Percentiles rank a stretch among this genome's conserved stretches.
These are phyloP conservation scores for Phtheirospermum japonicum DNA, from an alignment of 257 asterid species.

Conservation along the genomic window DNA sequence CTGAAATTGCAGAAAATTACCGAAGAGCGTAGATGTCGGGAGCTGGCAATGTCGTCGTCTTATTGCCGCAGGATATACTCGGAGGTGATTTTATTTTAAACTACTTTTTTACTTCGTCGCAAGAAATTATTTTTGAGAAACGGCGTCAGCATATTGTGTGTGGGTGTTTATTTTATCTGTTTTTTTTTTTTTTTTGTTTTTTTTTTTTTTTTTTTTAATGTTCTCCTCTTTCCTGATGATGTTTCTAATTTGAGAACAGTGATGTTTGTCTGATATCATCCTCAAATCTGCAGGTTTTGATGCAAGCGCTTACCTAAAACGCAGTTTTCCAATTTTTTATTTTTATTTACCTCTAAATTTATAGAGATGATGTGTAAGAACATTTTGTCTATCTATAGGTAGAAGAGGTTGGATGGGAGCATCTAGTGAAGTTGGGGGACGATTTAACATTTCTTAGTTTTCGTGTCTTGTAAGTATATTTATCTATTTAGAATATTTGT, in stretches of 20 bases:
- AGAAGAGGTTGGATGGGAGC: slow-evolving; percentile 88
- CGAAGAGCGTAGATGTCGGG: slow-evolving; percentile 31
- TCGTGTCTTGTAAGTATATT: slow-evolving; percentile 53
- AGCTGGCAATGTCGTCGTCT: slow-evolving; percentile 48
- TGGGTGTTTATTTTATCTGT: background rate
- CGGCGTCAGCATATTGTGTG: background rate
- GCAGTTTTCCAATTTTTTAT: too few relatives aligned
- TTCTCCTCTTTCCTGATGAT: too few relatives aligned
- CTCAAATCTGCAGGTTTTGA: too few relatives aligned
- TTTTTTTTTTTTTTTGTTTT: too few relatives aligned
- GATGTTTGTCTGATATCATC: too few relatives aligned
- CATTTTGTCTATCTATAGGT: slow-evolving; percentile 48
- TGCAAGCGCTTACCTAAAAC: too few relatives aligned
- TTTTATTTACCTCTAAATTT: too few relatives aligned
- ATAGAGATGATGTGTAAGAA: too few relatives aligned
- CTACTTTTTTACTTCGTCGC: too few relatives aligned
- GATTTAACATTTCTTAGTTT: slow-evolving; percentile 60
- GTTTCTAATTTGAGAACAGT: too few relatives aligned
- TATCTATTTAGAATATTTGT: too few relatives aligned
- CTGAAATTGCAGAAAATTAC: slow-evolving; percentile 38
- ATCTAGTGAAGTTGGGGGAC: slow-evolving; percentile 56
- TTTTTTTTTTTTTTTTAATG: too few relatives aligned
- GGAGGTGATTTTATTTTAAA: slow-evolving; percentile 51
- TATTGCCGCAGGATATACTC: slow-evolving; percentile 63
- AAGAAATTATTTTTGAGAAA: background rate